Evolutionary conservation across 2,329 filamentous ascomycete species (phyloP).

Genomic region (Aureobasidium sp.): DNA sequence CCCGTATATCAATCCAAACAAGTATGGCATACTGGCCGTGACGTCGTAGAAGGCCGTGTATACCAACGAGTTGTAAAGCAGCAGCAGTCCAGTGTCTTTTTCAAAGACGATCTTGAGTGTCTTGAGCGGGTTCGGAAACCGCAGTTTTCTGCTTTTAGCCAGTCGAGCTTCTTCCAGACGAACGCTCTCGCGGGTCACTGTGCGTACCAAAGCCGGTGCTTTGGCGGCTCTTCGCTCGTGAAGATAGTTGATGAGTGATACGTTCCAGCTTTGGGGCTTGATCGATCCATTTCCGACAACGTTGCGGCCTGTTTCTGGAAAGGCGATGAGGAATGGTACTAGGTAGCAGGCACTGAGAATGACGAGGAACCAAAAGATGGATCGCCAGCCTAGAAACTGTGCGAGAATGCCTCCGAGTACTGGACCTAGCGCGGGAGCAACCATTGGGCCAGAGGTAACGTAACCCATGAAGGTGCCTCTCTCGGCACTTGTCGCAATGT

Average conservation of each 20-base stretch:
- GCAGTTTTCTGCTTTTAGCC: constrained; percentile 29
- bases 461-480: constrained; percentile 31
- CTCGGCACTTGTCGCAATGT: constrained; percentile 31
- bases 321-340: constrained; percentile 26
- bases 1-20: constrained; percentile 40
- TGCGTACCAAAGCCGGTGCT: constrained; percentile 21
- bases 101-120: constrained; percentile 35
- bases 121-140: constrained; percentile 40
- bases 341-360: constrained; percentile 33
- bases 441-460: constrained; percentile 25
- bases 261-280: constrained; percentile 26
- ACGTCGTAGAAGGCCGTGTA: constrained; percentile 45
- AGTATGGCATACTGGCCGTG: constrained; percentile 40
- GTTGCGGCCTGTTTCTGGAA: constrained; percentile 36
- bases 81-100: constrained; percentile 35
- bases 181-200: constrained; percentile 23
- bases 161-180: constrained; percentile 24
- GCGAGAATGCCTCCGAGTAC: constrained; percentile 29
- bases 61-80: constrained; percentile 32
- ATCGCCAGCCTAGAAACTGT: constrained; percentile 31
- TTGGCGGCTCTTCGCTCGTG: constrained; percentile 19
- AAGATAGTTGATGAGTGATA: constrained; percentile 25
- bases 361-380: constrained; percentile 40
- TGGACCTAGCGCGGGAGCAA: constrained; percentile 23
- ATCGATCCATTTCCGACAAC: constrained; percentile 35